Evolutionary conservation across 2,329 filamentous ascomycete species (phyloP).

Genomic region (Dothistroma pini): DNA sequence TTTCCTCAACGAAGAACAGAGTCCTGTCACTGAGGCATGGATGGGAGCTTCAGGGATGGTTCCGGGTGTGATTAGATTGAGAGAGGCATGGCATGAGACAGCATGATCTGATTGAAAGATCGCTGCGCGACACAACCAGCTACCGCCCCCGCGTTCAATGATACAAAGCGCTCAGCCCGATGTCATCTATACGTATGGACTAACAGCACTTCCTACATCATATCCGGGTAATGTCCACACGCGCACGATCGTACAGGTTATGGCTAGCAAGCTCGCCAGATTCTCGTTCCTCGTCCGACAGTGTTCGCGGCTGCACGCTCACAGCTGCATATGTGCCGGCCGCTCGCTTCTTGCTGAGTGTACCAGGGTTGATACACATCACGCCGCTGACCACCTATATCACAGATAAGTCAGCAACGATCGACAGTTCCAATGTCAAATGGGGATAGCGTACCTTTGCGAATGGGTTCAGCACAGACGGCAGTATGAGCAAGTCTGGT

Average conservation of each 20-base stretch:
- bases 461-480: conserved; percentile 80
- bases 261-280: conserved; percentile 62
- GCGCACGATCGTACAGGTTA: conserved; percentile 73
- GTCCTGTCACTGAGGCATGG: conserved; percentile 52
- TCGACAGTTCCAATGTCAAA: background rate
- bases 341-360: conserved; percentile 76
- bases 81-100: conserved; percentile 45
- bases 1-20: conserved; percentile 60
- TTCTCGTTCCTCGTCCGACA: conserved; percentile 57
- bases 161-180: background rate
- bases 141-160: background rate
- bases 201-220: conserved; percentile 31
- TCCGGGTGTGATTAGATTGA: conserved; percentile 42
- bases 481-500: conserved; percentile 79
- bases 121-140: too few relatives aligned
- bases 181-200: background rate
- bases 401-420: conserved; percentile 10
- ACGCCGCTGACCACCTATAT: conserved; percentile 83
- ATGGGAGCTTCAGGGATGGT: conserved; percentile 58
- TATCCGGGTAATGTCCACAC: conserved; percentile 84
- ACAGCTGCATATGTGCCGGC: conserved; percentile 83
- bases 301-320: conserved; percentile 62
- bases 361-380: conserved; percentile 84
- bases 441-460: conserved; percentile 63
- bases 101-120: conserved; percentile 8